Conservation (phyloP, 805 yeast genomes). For the Pichia phayaonensis region DNA sequence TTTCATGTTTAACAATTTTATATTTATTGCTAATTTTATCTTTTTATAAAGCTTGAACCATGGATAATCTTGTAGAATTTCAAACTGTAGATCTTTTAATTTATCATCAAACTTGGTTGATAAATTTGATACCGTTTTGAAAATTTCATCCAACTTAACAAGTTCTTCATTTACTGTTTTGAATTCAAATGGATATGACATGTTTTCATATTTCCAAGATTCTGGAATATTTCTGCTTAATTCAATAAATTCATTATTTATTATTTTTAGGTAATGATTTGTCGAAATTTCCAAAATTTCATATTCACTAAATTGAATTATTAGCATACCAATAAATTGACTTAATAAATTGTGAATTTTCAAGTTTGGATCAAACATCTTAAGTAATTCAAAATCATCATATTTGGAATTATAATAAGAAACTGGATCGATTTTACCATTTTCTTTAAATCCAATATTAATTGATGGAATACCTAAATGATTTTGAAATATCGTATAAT, state of each 20-base stretch:
- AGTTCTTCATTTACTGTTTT: constrained; percentile 30
- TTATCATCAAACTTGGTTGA: constrained; percentile 16
- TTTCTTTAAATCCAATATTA: constrained; percentile 35
- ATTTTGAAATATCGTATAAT: constrained; percentile 53
- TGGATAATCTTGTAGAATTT: constrained; percentile 60
- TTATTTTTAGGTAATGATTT: constrained; percentile 38
- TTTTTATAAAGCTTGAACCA: constrained; percentile 65
- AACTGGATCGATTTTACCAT: constrained; percentile 38
- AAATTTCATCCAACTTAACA: constrained; percentile 4
- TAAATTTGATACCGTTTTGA: constrained; percentile 7
- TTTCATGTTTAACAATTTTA: constrained; percentile 47
- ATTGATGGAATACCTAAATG: constrained; percentile 62
- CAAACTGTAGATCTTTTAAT: constrained; percentile 34
- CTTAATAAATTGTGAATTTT: constrained; percentile 49
- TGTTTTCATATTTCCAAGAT: constrained; percentile 23
- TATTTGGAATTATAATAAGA: constrained; percentile 51
- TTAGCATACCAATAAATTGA: constrained; percentile 49
- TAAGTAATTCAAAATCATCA: constrained; percentile 53
- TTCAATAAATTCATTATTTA: constrained; percentile 30
- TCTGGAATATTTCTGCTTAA: constrained; percentile 21
- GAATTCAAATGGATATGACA: constrained; percentile 9
- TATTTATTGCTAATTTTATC: constrained; percentile 47
- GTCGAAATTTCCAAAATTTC: constrained; percentile 48
- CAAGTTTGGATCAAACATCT: constrained; percentile 38
- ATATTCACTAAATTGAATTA: constrained; percentile 46